Percentiles rank a stretch among this genome's conserved stretches.
Conservation (phyloP, 129 eudicot genomes). For the Artemisia annua region DNA sequence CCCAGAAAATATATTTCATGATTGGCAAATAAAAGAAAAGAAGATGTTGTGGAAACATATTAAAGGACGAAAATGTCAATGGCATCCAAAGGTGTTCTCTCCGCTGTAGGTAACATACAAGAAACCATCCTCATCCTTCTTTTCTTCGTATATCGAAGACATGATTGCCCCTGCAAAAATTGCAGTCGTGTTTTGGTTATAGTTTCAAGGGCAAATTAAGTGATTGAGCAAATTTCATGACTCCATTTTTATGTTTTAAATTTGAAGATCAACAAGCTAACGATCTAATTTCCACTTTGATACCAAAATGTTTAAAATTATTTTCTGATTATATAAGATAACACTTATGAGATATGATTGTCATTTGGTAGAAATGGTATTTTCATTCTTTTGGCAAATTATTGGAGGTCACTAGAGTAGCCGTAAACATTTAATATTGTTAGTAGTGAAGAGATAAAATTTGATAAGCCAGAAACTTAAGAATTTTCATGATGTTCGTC, state of each 20-base stretch:
- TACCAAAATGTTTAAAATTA: too few species aligned
- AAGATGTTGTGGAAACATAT: not conserved
- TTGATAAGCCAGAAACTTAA: not conserved
- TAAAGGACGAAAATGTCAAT: slow-evolving; percentile 20
- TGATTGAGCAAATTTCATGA: not conserved
- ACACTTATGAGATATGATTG: too few species aligned
- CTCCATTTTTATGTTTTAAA: not conserved
- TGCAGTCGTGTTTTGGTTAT: not conserved
- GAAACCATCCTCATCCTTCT: slow-evolving; percentile 80
- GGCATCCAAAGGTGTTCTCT: slow-evolving; percentile 64
- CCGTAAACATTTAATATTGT: not conserved
- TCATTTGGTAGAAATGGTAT: too few species aligned
- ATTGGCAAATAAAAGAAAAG: not conserved
- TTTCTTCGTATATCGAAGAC: slow-evolving; percentile 73
- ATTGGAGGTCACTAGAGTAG: too few species aligned
- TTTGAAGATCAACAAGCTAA: not conserved
- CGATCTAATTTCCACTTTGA: too few species aligned
- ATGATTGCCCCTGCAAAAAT: slow-evolving; percentile 61
- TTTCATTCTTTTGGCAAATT: too few species aligned
- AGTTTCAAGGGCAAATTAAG: not conserved
- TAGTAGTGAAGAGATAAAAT: not conserved
- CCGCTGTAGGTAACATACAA: slow-evolving; percentile 66
- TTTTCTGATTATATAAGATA: too few species aligned
- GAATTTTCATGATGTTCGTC: not conserved
- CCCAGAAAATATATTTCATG: slow-evolving; percentile 12